Evolutionary conservation across 2,329 filamentous ascomycete genomes (phyloP), one percentile per base, ranked within the genome.

Genomic region (Colletotrichum tofieldiae): DNA sequence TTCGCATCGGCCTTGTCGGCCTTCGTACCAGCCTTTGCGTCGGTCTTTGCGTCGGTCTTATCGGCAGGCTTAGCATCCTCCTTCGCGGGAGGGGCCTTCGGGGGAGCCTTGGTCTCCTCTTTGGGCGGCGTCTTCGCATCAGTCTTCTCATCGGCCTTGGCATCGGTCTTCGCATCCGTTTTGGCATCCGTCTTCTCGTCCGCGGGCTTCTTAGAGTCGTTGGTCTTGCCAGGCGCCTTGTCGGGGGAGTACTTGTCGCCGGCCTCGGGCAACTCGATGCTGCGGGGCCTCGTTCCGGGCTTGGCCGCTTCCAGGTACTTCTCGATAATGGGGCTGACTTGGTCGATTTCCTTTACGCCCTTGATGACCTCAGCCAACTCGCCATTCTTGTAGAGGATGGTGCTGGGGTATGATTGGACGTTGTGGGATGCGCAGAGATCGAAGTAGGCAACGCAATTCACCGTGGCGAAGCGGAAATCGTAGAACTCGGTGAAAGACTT

Each of bases 361-460:
- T 86, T 86, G 67, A 93, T 87, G 63, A 86, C 85, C 69, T 93
- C 90, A 7, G 91, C 81, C 58, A 89, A 83, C 77, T 93, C 87
- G 67, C 95, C 95, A 80, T 97, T 88, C 80, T 96, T 92, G 84
- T 92, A 98, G 14, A 98, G 85, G 29, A 91, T 84, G 55, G 97
- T 93, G 1, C 91, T 93, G 0, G 96, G 96, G 79, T 90, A 98
- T 23, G 89, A 90, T 60, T 81, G 79, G 65, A 98, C 88, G 2
- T 90, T 85, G 74, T 95, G 87, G 37, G 90, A 87, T 61, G 83
- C 81, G 83, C 96, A 99, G 18, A 94, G 86, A 79, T 97, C 94
- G 71, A 90, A 93, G 79, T 92, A 94, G 39, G 94, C 94, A 64
- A 95, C 85, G 82, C 96, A 99, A 83, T 99, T 94, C 75, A 99